These are phyloP conservation scores for Mycena rebaudengoi DNA, from an alignment of 768 basidiomycete genomes.

Conservation along the genomic window DNA sequence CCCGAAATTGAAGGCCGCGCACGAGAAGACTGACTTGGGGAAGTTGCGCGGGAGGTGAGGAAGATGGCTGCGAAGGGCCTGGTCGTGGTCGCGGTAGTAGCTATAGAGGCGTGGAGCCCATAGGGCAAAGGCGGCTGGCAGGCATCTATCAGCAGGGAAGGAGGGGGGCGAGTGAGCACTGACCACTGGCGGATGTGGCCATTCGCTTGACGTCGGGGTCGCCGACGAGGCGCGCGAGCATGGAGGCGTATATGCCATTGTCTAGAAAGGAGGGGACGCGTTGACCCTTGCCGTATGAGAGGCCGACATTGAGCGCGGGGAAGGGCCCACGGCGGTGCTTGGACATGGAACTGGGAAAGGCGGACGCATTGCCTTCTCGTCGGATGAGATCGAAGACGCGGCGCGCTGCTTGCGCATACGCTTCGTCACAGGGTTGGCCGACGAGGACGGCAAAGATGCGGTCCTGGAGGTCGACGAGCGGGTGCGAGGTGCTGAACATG, in stretches of 20 bases:
- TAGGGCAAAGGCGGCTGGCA: slow-evolving; percentile 10
- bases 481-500: neutral
- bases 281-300: neutral
- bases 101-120: slow-evolving; percentile 25
- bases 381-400: neutral
- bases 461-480: slow-evolving; percentile 2
- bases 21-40: slow-evolving; percentile 29
- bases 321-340: slow-evolving; percentile 9
- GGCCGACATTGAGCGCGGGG: neutral
- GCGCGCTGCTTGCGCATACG: neutral
- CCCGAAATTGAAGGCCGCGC: slow-evolving; percentile 37
- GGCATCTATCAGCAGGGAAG: neutral
- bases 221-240: slow-evolving; percentile 2
- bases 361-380: neutral
- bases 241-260: neutral
- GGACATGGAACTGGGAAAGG: neutral
- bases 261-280: neutral
- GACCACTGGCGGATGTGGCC: slow-evolving; percentile 26
- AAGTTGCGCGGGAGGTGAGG: slow-evolving; percentile 23
- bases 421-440: neutral
- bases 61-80: neutral
- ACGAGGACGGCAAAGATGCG: slow-evolving; percentile 17
- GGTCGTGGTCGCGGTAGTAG: slow-evolving; percentile 13
- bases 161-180: neutral
- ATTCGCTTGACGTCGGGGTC: slow-evolving; percentile 1